Percentiles rank a stretch among this genome's conserved stretches.
Evolutionary conservation across 345 rosid species (phyloP).

Genomic region (Rhizophora apiculata): DNA sequence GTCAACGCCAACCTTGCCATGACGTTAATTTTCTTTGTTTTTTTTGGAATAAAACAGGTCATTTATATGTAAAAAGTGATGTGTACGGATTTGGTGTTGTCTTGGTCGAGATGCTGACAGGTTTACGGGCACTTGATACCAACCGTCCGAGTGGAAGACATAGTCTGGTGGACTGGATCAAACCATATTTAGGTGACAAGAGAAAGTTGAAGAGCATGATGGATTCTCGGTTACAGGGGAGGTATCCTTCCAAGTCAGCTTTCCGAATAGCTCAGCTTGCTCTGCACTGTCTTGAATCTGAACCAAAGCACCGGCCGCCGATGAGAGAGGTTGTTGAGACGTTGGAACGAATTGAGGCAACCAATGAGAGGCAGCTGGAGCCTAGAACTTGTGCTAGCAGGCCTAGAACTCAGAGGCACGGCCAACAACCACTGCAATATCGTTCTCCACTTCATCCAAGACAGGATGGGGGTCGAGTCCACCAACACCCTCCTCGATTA

Average conservation of each 20-base stretch:
- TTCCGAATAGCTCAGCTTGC: conserved; percentile 67
- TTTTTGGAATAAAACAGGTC: conserved; percentile 50
- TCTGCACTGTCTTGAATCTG: conserved; percentile 59
- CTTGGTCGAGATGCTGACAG: conserved; percentile 78
- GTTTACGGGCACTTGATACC: conserved; percentile 71
- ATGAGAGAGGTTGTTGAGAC: conserved; percentile 83
- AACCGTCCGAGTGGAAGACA: conserved; percentile 75
- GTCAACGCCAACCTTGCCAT: too few relatives aligned
- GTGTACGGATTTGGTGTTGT: conserved; percentile 94
- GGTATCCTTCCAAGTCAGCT: conserved; percentile 68
- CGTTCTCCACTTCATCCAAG: conserved; percentile 48
- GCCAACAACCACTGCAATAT: conserved; percentile 40
- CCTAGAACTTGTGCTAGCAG: conserved; percentile 41
- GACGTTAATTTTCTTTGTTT: too few relatives aligned
- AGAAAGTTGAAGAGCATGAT: conserved; percentile 66
- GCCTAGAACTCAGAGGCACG: conserved; percentile 21
- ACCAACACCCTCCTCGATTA: conserved; percentile 17
- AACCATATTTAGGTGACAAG: conserved; percentile 62
- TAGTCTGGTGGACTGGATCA: conserved; percentile 75
- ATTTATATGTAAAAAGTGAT: conserved; percentile 91
- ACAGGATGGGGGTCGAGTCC: conserved; percentile 26
- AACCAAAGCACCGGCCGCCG: conserved; percentile 72
- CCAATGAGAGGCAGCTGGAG: conserved; percentile 47
- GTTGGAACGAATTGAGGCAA: conserved; percentile 54
- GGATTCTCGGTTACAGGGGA: conserved; percentile 76